Base-by-base conservation (phyloP, 768 basidiomycete genomes). In the Boletus reticulatus region DNA sequence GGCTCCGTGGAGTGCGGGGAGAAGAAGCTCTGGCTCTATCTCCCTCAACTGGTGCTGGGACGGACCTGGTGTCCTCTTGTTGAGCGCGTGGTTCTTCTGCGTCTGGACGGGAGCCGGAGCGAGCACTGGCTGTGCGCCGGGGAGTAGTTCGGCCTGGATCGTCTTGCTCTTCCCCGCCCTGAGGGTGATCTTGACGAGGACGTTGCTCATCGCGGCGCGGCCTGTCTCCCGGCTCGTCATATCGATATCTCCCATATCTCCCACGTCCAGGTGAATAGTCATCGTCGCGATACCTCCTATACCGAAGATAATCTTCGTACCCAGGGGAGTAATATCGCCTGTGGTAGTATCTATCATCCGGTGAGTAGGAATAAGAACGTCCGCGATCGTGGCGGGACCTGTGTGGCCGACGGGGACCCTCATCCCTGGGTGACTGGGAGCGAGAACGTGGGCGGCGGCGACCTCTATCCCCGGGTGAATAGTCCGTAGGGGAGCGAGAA, bases 301-400 rank as follows among this genome's bases (percentile, higher is more conserved):
- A 48, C 32, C 59, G 52, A 14, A 17, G 24, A 52, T 60, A 57
- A 19, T 58, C 54, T 3, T 64, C 58, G 32, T 68, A 57, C 8
- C 39, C 57, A 11, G 56, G 59, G 19, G 50, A 53, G 37, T 53
- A 50, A 38, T 55, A 55, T 39, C 53, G 52, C 41, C 60, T 39
- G 14, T 24, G 43, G 41, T 45, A 22, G 13, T 46, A 31, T 37
- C 39, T 4, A 43, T 59, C 56, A 10, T 58, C 58, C 4, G 66
- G 67, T 2, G 66, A 68, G 45, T 63, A 61, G 6, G 60, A 62
- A 24, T 64, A 66, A 52, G 70, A 66, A 20, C 64, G 65, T 36
- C 56, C 52, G 48, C 60, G 56, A 52, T 52, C 55, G 11, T 48
- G 52, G 14, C 10, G 44, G 29, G 41, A 45, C 37, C 55, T 45